Conservation (phyloP, 805 yeast genomes). For the Wickerhamomyces hampshirensis region DNA sequence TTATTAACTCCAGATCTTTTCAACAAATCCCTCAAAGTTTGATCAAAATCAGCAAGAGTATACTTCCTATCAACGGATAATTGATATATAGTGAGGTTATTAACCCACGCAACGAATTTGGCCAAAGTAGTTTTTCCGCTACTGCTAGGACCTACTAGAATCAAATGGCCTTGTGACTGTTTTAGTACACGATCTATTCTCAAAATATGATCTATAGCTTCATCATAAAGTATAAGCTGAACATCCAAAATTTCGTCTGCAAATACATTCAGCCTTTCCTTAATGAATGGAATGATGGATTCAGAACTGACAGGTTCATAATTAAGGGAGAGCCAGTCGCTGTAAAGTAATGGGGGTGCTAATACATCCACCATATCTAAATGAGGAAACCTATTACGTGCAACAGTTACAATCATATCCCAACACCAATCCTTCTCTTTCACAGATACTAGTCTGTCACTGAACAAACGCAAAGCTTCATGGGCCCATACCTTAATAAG, state of each 20-base stretch:
- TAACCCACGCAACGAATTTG: slow-evolving; percentile 88
- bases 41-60: slow-evolving; percentile 61
- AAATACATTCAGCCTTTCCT: slow-evolving; percentile 62
- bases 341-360: slow-evolving; percentile 54
- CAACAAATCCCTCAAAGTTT: slow-evolving; percentile 51
- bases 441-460: slow-evolving; percentile 56
- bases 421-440: slow-evolving; percentile 49
- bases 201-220: slow-evolving; percentile 67
- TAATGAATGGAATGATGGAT: slow-evolving; percentile 49
- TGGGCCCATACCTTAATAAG: slow-evolving; percentile 71
- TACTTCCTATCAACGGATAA: slow-evolving; percentile 53
- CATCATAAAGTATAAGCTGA: slow-evolving; percentile 59
- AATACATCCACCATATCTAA: slow-evolving; percentile 33
- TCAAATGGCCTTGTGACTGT: slow-evolving; percentile 87
- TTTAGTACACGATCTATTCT: slow-evolving; percentile 77
- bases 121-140: slow-evolving; percentile 77
- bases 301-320: slow-evolving; percentile 51
- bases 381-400: slow-evolving; percentile 41
- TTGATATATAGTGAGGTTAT: slow-evolving; percentile 61
- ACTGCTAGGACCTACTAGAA: slow-evolving; percentile 76
- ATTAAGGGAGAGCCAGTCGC: slow-evolving; percentile 67
- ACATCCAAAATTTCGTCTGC: slow-evolving; percentile 73
- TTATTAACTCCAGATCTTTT: slow-evolving; percentile 47
- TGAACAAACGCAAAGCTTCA: slow-evolving; percentile 73
- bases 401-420: slow-evolving; percentile 29